A percentile compares a stretch with the other conserved stretches of the same genome.
Evolutionary conservation across 208 protist genomes (phyloP).

Genomic region (Trichomonas tenax): DNA sequence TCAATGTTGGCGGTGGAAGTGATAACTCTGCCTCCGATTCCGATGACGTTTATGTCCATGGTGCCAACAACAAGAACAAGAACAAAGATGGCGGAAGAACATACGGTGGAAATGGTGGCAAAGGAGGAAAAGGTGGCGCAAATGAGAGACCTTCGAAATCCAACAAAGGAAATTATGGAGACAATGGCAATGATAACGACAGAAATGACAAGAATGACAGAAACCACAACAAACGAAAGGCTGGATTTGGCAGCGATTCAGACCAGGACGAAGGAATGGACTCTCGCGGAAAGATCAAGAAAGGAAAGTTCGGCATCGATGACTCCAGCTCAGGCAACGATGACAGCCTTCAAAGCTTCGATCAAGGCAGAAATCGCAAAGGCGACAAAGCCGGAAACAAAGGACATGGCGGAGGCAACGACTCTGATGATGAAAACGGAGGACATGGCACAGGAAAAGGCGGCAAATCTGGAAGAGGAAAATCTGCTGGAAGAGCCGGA

Average conservation of each 20-base stretch:
- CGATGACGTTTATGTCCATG: neutral
- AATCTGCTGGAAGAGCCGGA: neutral
- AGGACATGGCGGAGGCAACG: neutral
- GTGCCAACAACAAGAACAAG: neutral
- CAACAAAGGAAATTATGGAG: neutral
- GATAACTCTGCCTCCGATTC: neutral
- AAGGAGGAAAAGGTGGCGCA: neutral
- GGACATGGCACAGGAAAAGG: neutral
- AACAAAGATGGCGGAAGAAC: neutral
- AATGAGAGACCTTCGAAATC: neutral
- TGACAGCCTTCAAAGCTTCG: neutral
- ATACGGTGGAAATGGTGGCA: neutral
- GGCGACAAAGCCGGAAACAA: neutral
- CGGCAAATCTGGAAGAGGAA: neutral
- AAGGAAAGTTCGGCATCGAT: neutral
- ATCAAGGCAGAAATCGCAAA: neutral
- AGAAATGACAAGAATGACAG: neutral
- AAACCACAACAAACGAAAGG: neutral
- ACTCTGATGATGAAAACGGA: neutral
- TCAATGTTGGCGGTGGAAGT: neutral
- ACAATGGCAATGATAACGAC: neutral
- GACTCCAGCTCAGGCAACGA: neutral
- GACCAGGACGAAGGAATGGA: neutral
- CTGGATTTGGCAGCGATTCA: neutral
- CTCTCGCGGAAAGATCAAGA: neutral